These are phyloP conservation scores for Cyclotella baltica DNA, from an alignment of 108 stramenopile genomes.

Conservation along the genomic window DNA sequence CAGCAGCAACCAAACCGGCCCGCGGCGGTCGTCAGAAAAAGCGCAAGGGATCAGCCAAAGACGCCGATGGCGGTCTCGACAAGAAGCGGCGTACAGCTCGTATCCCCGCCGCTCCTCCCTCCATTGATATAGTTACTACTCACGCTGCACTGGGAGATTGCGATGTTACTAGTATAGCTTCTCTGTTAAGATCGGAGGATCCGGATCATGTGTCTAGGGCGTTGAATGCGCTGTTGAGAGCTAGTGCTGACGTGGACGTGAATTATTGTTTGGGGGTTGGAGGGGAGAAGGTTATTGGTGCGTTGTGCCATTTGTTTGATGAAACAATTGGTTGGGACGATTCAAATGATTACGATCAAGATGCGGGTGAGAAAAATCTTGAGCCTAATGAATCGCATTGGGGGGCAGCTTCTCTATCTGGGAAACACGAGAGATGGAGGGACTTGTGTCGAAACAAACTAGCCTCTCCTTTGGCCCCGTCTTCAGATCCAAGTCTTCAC, in stretches of 20 bases:
- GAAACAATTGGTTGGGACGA: conserved; percentile 67
- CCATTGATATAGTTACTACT: conserved; percentile 47
- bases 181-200: conserved; percentile 24
- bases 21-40: conserved; percentile 24
- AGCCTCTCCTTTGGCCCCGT: conserved; percentile 64
- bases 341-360: conserved; percentile 9
- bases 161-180: conserved; percentile 23
- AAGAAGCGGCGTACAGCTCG: conserved; percentile 43
- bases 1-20: conserved; percentile 1
- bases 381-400: conserved; percentile 45
- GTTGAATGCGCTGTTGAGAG: conserved; percentile 66
- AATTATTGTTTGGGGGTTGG: conserved; percentile 68
- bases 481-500: conserved; percentile 72
- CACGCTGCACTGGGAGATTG: conserved; percentile 40
- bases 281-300: conserved; percentile 59
- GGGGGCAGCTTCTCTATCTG: conserved; percentile 45
- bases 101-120: conserved; percentile 39
- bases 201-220: conserved; percentile 52
- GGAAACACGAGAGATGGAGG: conserved; percentile 47
- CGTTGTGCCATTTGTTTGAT: conserved; percentile 63
- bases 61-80: conserved; percentile 12
- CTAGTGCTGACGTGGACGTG: conserved; percentile 60
- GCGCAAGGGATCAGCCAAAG: conserved; percentile 10
- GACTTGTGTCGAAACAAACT: conserved; percentile 41
- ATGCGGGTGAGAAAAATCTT: conserved; percentile 16